Conservation (phyloP, 2,329 filamentous ascomycete species). For the Teratosphaeria nubilosa region DNA sequence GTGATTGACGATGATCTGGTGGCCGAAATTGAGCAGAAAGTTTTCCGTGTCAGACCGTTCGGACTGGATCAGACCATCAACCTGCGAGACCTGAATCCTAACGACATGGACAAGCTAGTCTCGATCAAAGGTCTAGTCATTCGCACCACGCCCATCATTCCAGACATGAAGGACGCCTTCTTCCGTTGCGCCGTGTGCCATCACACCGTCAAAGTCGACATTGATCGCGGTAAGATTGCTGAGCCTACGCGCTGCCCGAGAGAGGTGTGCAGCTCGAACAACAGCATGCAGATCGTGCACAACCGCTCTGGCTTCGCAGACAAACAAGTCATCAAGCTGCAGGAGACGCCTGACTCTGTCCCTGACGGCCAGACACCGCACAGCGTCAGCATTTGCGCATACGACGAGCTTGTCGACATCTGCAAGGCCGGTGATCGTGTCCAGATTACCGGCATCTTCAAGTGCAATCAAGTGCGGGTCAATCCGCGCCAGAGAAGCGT, state of each 20-base stretch:
- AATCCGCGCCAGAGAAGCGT: conserved; percentile 87
- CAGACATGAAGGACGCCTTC: conserved; percentile 98
- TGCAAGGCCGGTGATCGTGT: conserved; percentile 97
- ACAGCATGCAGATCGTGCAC: conserved; percentile 97
- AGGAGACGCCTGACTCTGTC: conserved; percentile 91
- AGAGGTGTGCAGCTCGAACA: conserved; percentile 67
- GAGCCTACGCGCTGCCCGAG: conserved; percentile 88
- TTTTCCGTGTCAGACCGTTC: conserved; percentile 81
- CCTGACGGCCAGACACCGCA: conserved; percentile 95
- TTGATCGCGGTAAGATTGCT: conserved; percentile 91
- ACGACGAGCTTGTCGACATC: conserved; percentile 93
- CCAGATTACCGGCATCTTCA: conserved; percentile 93
- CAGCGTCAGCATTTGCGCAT: conserved; percentile 89
- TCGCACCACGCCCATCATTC: conserved; percentile 87
- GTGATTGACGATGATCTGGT: conserved; percentile 56
- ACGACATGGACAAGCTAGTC: conserved; percentile 92
- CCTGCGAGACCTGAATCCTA: conserved; percentile 85
- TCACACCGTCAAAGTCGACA: conserved; percentile 78
- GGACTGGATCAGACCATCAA: conserved; percentile 81
- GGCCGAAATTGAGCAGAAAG: conserved; percentile 66
- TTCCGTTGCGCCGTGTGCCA: conserved; percentile 93
- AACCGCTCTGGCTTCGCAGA: conserved; percentile 92
- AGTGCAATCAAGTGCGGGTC: conserved; percentile 83
- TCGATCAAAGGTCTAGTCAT: conserved; percentile 95
- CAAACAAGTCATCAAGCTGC: conserved; percentile 97